Evolutionary conservation across 1,284 basidiomycete genomes (phyloP).

Genomic region (Inonotus hispidus): DNA sequence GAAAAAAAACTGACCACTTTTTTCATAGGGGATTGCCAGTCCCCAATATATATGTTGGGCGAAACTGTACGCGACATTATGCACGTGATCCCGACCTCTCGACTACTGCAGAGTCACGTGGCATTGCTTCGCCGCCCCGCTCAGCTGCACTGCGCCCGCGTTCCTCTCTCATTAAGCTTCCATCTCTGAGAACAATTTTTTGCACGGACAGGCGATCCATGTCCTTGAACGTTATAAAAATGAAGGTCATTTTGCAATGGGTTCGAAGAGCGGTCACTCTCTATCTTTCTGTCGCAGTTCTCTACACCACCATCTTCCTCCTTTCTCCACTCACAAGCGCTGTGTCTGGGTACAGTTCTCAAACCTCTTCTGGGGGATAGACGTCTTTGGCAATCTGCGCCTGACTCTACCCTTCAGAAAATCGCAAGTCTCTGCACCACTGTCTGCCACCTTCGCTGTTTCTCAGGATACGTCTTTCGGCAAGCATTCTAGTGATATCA

Average conservation of each 20-base stretch:
- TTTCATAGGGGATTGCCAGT: too few species aligned
- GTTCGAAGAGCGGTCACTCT: conserved; percentile 23
- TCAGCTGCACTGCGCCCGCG: too few species aligned
- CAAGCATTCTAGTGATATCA: conserved; percentile 8
- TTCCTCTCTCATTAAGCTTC: too few species aligned
- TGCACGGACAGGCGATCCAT: too few species aligned
- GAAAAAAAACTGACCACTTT: too few species aligned
- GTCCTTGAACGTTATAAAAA: too few species aligned
- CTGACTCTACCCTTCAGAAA: neutral
- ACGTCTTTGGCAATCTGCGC: conserved; percentile 20
- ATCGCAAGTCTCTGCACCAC: neutral
- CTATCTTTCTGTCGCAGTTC: conserved; percentile 32
- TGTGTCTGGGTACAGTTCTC: conserved; percentile 22
- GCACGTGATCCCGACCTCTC: too few species aligned
- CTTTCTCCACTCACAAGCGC: conserved; percentile 23
- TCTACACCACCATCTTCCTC: conserved; percentile 33
- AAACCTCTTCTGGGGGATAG: conserved; percentile 22
- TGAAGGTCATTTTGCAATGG: neutral
- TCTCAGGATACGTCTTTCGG: neutral
- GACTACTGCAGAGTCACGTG: too few species aligned
- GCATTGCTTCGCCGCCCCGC: too few species aligned
- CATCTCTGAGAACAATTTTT: too few species aligned
- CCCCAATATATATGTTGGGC: too few species aligned
- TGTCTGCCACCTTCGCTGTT: neutral
- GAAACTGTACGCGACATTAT: too few species aligned